Percentiles rank a stretch among this genome's conserved stretches.
phyloP scores from a whole-genome alignment of 495 filamentous ascomycete genomes.

The Chaetomium fimeti region DNA sequence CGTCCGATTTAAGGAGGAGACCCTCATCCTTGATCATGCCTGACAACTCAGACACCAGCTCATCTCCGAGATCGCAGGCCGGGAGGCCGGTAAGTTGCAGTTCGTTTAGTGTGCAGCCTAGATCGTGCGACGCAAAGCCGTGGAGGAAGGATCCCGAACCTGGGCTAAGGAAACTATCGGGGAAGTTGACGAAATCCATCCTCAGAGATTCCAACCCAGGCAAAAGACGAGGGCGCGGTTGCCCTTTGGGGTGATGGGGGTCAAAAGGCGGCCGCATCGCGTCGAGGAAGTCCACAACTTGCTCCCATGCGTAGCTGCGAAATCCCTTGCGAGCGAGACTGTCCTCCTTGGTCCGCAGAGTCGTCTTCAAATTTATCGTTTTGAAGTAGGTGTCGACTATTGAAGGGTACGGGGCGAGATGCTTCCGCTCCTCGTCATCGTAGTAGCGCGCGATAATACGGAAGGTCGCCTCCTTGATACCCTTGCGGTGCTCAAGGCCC shows the following conservation, averaged over 20 bases:
- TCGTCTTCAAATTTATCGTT: constrained; percentile 33
- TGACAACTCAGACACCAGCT: constrained; percentile 37
- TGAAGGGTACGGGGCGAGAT: constrained; percentile 27
- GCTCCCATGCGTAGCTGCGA: constrained; percentile 50
- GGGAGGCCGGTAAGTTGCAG: constrained; percentile 46
- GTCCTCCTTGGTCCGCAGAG: constrained; percentile 37
- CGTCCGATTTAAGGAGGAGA: constrained; percentile 38
- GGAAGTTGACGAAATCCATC: constrained; percentile 51
- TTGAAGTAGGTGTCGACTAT: constrained; percentile 8
- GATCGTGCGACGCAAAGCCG: constrained; percentile 41
- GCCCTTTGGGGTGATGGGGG: constrained; percentile 26
- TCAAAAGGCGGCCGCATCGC: constrained; percentile 43
- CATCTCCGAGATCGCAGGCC: constrained; percentile 34
- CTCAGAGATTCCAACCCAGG: constrained; percentile 43
- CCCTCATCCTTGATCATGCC: constrained; percentile 49
- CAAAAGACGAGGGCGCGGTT: constrained; percentile 40
- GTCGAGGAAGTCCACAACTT: constrained; percentile 46
- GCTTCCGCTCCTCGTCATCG: constrained; percentile 42
- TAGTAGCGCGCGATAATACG: constrained; percentile 50
- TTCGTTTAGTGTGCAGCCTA: constrained; percentile 47
- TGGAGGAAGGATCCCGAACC: constrained; percentile 35
- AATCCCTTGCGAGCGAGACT: constrained; percentile 43
- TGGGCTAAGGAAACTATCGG: constrained; percentile 35
- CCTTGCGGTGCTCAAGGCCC: constrained; percentile 32
- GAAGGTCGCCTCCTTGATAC: constrained; percentile 43